Percentiles rank a stretch among this genome's conserved stretches.
phyloP scores from a whole-genome alignment of 1,284 basidiomycete species.

The Rhodotorula sp. region DNA sequence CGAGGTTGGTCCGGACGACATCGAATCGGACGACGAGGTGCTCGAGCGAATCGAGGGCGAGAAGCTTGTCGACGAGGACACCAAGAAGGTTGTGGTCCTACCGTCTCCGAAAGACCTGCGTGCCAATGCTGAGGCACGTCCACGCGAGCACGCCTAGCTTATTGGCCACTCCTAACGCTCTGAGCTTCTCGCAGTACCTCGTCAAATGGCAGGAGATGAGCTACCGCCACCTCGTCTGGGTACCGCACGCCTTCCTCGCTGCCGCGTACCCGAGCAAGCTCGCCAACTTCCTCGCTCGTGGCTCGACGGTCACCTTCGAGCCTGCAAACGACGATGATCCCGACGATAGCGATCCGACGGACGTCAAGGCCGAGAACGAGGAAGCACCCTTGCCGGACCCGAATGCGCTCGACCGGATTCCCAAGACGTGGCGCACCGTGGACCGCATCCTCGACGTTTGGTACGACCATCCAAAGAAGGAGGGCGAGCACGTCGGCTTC shows the following conservation, averaged over 20 bases:
- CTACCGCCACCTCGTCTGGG: conserved; percentile 61
- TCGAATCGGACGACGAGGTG: conserved; percentile 28
- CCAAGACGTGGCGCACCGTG: conserved; percentile 39
- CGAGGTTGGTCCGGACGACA: conserved; percentile 1
- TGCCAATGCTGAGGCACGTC: conserved; percentile 55
- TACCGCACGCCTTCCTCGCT: conserved; percentile 83
- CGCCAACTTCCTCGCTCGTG: conserved; percentile 70
- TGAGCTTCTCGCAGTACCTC: conserved; percentile 14
- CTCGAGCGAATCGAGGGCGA: conserved; percentile 51
- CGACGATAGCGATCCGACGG: conserved; percentile 26
- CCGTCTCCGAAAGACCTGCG: conserved; percentile 65
- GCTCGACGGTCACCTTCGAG: conserved; percentile 60
- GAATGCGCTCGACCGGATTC: conserved; percentile 35
- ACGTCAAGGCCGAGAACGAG: conserved; percentile 23
- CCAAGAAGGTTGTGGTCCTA: conserved; percentile 54
- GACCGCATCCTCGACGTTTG: conserved; percentile 42
- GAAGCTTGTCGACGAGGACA: conserved; percentile 52
- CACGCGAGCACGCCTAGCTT: not conserved
- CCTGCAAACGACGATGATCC: conserved; percentile 24
- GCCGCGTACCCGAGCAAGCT: conserved; percentile 63
- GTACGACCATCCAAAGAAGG: conserved; percentile 20
- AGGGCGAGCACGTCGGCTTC: not conserved
- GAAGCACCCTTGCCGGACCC: conserved; percentile 38
- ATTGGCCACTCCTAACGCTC: not conserved
- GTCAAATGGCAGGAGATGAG: conserved; percentile 33